Evolutionary conservation across 164 flowering plant genomes (phyloP), one percentile per base, ranked within the genome.

Genomic region (Cinnamomum chago): DNA sequence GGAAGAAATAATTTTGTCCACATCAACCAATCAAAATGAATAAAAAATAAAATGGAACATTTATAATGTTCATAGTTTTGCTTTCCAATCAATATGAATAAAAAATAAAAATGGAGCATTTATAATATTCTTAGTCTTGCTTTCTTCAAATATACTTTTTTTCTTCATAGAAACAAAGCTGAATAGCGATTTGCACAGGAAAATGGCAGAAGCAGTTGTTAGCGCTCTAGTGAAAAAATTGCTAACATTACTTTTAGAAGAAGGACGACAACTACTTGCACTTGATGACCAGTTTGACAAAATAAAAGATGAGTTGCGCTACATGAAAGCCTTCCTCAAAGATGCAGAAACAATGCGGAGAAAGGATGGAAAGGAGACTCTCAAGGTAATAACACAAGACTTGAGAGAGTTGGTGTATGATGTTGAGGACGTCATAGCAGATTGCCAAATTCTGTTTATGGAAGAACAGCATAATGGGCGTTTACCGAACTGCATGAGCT

Each of bases 351-450:
- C 5, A 10, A 27, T 65, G 68, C 28, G 2, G 40, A 65, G 68
- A 27, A 65, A 13, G 27, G 35, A 27, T 2, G 9, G 35, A 11
- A 65, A 11, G 0, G 68, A 25, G 68, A 7, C 12, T 65, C 68
- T 65, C 68, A 25, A 27, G 68, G 1, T 0, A 2, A 11, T 65
- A 65, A 27, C 27, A 27, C 25, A 10, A 0, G 15, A 65, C n/a
- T 2, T 65, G 27, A 65, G 68, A 65, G 68, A 65, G 68, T 27
- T 65, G 18, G 35, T 65, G 25, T 65, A 25, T 25, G 68, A 65
- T 65, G 68, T 1, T 1, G 68, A 65, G 35, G 68, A 65, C 5
- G 1, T 65, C 24, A 65, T 65, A 65, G 40, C n/a, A 65, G 68
- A 65, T 65, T 27, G 5, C 35, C 68, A 65, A 13, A 5, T 65